These are phyloP conservation scores for Penicillium paradoxum DNA, from an alignment of 495 filamentous ascomycete species.

Conservation along the genomic window DNA sequence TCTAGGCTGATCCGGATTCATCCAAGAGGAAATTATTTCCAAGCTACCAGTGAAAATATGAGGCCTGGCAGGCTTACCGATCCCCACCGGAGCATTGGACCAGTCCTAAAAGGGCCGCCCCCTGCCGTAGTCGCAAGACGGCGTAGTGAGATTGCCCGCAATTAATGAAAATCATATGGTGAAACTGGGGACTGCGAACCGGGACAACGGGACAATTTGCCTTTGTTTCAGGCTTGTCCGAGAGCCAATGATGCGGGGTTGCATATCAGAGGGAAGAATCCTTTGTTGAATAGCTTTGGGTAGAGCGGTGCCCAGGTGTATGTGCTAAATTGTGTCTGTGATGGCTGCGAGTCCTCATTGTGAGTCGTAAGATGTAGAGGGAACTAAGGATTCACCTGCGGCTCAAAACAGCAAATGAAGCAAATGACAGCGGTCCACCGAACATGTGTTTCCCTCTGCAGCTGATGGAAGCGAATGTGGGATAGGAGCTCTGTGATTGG, in stretches of 20 bases:
- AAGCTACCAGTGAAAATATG: background rate
- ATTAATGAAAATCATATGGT: constrained; percentile 7
- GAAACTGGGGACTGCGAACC: constrained; percentile 17
- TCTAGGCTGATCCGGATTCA: constrained; percentile 2
- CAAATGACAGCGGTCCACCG: constrained; percentile 3
- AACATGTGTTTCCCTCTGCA: background rate
- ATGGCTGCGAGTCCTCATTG: background rate
- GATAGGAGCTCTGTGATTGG: constrained; percentile 1
- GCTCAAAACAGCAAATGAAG: too few relatives aligned
- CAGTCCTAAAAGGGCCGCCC: constrained; percentile 8
- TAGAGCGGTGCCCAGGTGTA: too few relatives aligned
- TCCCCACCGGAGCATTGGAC: constrained; percentile 2
- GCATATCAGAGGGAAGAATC: background rate
- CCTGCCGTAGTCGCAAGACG: constrained; percentile 19
- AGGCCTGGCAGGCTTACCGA: constrained; percentile 6
- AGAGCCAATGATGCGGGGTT: background rate
- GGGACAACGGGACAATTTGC: constrained; percentile 1
- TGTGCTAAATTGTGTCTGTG: too few relatives aligned
- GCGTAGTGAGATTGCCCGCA: constrained; percentile 4
- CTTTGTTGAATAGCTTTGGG: too few relatives aligned
- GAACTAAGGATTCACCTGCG: background rate
- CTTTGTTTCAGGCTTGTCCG: background rate
- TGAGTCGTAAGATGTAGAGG: background rate
- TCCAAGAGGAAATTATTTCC: background rate
- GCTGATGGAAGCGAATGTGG: background rate